Evolutionary conservation across 2,329 filamentous ascomycete genomes (phyloP), one percentile per base, ranked within the genome.

Genomic region (Aspergillus ochraceoroseus): DNA sequence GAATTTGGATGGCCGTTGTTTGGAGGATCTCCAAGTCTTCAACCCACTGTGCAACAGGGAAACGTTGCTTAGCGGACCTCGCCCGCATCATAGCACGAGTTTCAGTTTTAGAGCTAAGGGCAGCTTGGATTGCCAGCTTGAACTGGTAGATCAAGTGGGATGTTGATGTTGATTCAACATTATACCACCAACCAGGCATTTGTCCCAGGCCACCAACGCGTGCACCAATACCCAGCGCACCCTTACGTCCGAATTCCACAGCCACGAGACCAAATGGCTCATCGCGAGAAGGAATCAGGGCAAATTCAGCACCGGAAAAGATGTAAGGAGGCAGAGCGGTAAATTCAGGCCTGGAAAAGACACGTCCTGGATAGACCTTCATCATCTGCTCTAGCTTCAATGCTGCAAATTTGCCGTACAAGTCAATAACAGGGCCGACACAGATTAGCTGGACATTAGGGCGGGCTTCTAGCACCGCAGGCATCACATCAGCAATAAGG

Each of bases 111-210:
- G 77, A 80, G 38, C 68, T 73, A 38, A 83, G 58, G 1, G 80
- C 80, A 33, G 71, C 71, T 11, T 75, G 65, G 44, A 83, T 82
- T 7, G 80, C 77, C 48, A 72, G 69, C 57, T 76, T 79, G 67
- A 83, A 83, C 54, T 83, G 80, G 31, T 76, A 72, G 38, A 82
- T 67, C 30, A 82, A 62, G 63, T 83, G 80, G 28, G 72, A 72
- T 0, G 79, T 80, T 2, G 76, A 76, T 4, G 73, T 78, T 0
- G 77, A 81, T 57, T 83, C 80, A 38, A 83, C 75, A 0, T 79
- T 82, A 56, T 77, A 83, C 80, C 80, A 83, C 75, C 79, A 82
- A 15, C 80, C 80, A 13, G 80, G 80, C 79, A 83, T 82, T 54
- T 81, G 76, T 12, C 80, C 79, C n/a, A 83, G 68, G 38, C 80